Conservation (phyloP, 306 rosid species). For the Boehmeria nivea region DNA sequence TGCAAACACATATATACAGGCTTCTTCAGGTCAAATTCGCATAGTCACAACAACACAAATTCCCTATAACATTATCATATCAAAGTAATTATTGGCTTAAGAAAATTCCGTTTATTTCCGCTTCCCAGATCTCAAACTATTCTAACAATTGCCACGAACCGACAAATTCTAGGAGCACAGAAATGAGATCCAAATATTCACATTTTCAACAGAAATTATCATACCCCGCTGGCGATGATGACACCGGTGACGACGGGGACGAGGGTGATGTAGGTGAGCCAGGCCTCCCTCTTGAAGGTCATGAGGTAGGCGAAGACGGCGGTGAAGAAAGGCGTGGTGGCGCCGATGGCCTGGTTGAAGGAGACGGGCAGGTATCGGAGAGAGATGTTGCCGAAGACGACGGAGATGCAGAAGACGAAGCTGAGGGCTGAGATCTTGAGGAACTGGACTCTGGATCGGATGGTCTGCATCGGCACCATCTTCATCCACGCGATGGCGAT, state of each 20-base stretch:
- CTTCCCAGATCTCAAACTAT: conserved; percentile 6
- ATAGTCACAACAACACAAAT: no score
- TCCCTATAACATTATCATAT: no score
- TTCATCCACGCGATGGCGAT: conserved; percentile 94
- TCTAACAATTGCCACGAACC: background rate
- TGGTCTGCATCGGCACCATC: conserved; percentile 90
- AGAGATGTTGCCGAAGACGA: conserved; percentile 90
- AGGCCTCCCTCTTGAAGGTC: conserved; percentile 89
- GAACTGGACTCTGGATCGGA: conserved; percentile 84
- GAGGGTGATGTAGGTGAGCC: conserved; percentile 88
- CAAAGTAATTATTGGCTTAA: background rate
- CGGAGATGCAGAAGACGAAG: conserved; percentile 80
- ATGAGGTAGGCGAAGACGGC: conserved; percentile 89
- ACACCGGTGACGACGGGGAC: conserved; percentile 94
- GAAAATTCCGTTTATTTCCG: background rate
- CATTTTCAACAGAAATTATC: background rate
- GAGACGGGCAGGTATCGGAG: conserved; percentile 86
- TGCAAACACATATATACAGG: no score
- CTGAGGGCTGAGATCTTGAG: conserved; percentile 84
- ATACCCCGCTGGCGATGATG: conserved; percentile 97
- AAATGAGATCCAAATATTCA: conserved; percentile 10
- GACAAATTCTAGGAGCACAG: no score
- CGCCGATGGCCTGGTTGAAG: conserved; percentile 92
- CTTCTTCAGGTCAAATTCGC: no score
- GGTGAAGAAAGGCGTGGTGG: conserved; percentile 95